phyloP scores from a whole-genome alignment of 257 asterid species.

The Anisodus tanguticus region DNA sequence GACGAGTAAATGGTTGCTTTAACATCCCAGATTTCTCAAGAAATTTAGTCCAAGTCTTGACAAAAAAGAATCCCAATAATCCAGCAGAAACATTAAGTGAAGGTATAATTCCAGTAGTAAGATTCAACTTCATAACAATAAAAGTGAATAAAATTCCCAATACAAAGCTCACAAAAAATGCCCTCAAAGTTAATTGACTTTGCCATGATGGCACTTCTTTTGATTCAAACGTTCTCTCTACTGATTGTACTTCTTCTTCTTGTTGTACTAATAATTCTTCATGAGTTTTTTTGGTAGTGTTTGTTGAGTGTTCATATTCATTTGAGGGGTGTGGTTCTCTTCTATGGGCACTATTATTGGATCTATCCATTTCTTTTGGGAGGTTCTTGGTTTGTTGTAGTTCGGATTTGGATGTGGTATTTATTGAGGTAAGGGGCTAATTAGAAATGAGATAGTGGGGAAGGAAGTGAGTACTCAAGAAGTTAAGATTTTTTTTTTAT shows the following conservation, averaged over 20 bases:
- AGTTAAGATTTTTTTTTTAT: too few relatives aligned
- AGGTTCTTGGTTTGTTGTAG: too few relatives aligned
- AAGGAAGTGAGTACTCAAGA: too few relatives aligned
- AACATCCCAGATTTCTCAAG: slow-evolving; percentile 51
- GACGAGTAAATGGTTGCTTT: slow-evolving; percentile 68
- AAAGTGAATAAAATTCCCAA: slow-evolving; percentile 54
- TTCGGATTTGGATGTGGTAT: too few relatives aligned
- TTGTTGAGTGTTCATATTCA: slow-evolving; percentile 2
- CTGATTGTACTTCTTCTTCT: slow-evolving; percentile 31
- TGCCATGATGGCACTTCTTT: slow-evolving; percentile 63
- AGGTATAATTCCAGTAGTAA: slow-evolving; percentile 70
- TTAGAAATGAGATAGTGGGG: too few relatives aligned
- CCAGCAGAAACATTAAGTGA: slow-evolving; percentile 77
- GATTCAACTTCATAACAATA: slow-evolving; percentile 67
- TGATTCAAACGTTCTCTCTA: slow-evolving; percentile 53
- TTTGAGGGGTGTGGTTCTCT: not conserved
- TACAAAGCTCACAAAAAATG: slow-evolving; percentile 61
- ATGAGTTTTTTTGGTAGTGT: slow-evolving; percentile 6
- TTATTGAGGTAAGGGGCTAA: too few relatives aligned
- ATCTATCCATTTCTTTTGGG: slow-evolving; percentile 6
- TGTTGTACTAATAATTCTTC: not conserved
- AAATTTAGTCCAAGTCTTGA: slow-evolving; percentile 62
- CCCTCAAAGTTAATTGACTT: slow-evolving; percentile 60
- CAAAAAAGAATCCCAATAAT: slow-evolving; percentile 64
- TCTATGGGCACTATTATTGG: not conserved